Conservation (phyloP, 371 early-diverging fungal genomes). For the Haplosporangium sp. region DNA sequence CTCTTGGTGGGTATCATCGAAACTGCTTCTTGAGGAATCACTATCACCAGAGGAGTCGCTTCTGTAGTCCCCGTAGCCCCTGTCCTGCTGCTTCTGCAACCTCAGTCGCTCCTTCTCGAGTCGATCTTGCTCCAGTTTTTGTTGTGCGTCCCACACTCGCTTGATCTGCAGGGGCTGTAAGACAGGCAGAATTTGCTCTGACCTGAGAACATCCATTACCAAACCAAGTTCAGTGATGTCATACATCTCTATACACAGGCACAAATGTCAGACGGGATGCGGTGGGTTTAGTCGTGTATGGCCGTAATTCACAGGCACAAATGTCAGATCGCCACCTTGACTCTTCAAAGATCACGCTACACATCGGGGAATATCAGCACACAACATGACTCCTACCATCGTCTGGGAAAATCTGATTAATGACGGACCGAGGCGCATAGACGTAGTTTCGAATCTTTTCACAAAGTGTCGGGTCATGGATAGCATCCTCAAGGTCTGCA, state of each 20-base stretch:
- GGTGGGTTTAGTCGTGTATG: not conserved
- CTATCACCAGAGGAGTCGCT: conserved; percentile 27
- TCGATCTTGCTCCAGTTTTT: conserved; percentile 29
- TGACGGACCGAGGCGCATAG: conserved; percentile 49
- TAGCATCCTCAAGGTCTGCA: conserved; percentile 57
- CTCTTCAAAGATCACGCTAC: too few species aligned
- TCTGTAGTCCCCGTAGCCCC: conserved; percentile 6
- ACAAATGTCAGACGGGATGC: not conserved
- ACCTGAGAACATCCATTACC: conserved; percentile 58
- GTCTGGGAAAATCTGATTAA: conserved; percentile 44
- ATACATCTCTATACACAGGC: conserved; percentile 18
- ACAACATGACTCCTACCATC: conserved; percentile 14
- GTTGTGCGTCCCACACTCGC: conserved; percentile 33
- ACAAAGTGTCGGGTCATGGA: conserved; percentile 63
- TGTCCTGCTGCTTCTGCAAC: conserved; percentile 3
- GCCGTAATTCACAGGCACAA: not conserved
- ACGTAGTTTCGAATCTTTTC: conserved; percentile 68
- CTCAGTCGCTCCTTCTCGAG: conserved; percentile 12
- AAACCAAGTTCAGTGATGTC: conserved; percentile 35
- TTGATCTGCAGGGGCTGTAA: conserved; percentile 59
- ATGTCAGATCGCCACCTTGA: too few species aligned
- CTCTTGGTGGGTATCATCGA: not conserved
- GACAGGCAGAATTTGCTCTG: conserved; percentile 58
- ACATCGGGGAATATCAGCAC: too few species aligned
- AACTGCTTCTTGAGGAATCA: conserved; percentile 7